These are phyloP conservation scores for Gynostemma pentaphyllum DNA, from an alignment of 306 rosid species.

Conservation along the genomic window DNA sequence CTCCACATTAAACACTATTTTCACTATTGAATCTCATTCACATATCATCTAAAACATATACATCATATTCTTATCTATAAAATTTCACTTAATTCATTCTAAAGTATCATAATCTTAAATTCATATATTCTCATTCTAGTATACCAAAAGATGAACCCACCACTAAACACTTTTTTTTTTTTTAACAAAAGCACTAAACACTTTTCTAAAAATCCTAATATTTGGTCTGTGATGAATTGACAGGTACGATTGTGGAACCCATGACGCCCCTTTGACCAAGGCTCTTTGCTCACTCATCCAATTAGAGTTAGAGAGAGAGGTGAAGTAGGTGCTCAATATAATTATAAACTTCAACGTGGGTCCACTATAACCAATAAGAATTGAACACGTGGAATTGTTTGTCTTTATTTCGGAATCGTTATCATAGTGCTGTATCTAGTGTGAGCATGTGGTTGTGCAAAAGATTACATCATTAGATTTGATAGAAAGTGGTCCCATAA, in stretches of 20 bases:
- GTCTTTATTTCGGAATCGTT: not conserved
- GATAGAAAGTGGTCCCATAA: not conserved
- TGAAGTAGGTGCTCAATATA: constrained; percentile 8
- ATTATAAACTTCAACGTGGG: not conserved
- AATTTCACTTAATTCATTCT: no score
- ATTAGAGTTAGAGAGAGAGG: not conserved
- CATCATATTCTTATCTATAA: no score
- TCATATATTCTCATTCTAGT: no score
- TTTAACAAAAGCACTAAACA: no score
- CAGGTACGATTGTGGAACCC: not conserved
- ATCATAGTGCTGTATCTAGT: constrained; percentile 1
- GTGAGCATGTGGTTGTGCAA: not conserved
- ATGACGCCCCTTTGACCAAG: not conserved
- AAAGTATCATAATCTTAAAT: no score
- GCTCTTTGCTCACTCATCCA: not conserved
- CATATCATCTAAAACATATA: no score
- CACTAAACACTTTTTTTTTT: not conserved
- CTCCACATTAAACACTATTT: no score
- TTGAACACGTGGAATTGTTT: not conserved
- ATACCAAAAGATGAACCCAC: no score
- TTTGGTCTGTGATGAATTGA: not conserved
- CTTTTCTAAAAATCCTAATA: not conserved
- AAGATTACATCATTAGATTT: not conserved
- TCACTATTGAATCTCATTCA: no score
- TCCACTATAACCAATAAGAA: not conserved